Evolutionary conservation across 306 rosid genomes (phyloP).

Genomic region (Ammopiptanthus mongolicus): DNA sequence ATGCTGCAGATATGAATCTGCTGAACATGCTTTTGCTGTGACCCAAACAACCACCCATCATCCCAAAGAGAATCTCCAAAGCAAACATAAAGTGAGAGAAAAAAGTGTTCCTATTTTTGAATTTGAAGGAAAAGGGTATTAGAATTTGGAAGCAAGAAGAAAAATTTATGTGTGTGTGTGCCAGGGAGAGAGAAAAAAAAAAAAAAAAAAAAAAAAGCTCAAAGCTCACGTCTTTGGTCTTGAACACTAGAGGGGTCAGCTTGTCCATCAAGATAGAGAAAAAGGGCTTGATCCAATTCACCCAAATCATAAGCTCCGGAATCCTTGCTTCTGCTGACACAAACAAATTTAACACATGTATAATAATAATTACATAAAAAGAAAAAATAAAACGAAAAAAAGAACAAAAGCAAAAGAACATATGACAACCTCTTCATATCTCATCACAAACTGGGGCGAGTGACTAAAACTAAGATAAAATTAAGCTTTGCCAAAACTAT

Average conservation of each 20-base stretch:
- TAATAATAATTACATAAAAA: not conserved
- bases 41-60: slow-evolving; percentile 22
- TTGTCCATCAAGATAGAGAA: slow-evolving; percentile 88
- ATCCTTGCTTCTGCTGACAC: slow-evolving; percentile 57
- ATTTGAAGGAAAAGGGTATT: not conserved
- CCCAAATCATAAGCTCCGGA: slow-evolving; percentile 78
- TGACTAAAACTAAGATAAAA: not conserved
- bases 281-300: slow-evolving; percentile 89
- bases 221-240: slow-evolving; percentile 66
- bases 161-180: not conserved
- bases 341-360: not conserved
- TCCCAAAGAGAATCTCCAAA: slow-evolving; percentile 36
- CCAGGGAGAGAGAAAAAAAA: not conserved
- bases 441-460: not conserved
- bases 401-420: not conserved
- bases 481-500: not conserved
- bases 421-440: no score
- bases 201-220: not conserved
- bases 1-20: slow-evolving; percentile 34
- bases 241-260: slow-evolving; percentile 49
- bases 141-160: not conserved
- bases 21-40: slow-evolving; percentile 56
- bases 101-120: slow-evolving; percentile 16
- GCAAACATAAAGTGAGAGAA: slow-evolving; percentile 15
- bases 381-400: not conserved